Evolutionary conservation across 345 rosid species (phyloP), one percentile per base, ranked within the genome.

Genomic region (Sisymbrium altissimum): DNA sequence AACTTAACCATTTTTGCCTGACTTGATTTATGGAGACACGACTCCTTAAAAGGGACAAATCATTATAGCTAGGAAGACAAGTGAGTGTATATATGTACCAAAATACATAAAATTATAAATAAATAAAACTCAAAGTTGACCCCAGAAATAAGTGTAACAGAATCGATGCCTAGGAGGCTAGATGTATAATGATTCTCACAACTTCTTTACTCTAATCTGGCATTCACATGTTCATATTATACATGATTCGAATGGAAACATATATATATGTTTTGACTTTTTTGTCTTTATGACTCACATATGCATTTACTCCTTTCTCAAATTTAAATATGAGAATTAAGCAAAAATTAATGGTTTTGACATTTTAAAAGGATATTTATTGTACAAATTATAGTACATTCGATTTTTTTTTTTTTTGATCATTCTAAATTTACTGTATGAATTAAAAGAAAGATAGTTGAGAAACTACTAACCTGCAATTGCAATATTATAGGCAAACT

Each of bases 1-100:
- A 0, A 57, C 36, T 11, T 19, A 32, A 49, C 55, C 38, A n/a
- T 13, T 35, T 36, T 46, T 74, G 18, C 8, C 17, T 57, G 60
- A 66, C 50, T 55, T 36, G 60, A 57, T 56, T 57, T 56, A 6
- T 39, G 73, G 78, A 52, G 21, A 74, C 78, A 67, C 62, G 78
- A 74, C 30, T 67, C 78, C 78, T 67, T 67, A 67, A 67, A 59
- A 57, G 68, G n/a, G 63, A 74, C 78, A 73, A 23, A 43, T 43
- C 62, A 71, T 61, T 49, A 9, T 23, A 23, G 25, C 25, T 30
- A 46, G 40, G 15, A 18, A 18, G 44, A 63, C 27, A 63, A 39
- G 7, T 17, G 41, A 62, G 38, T 35, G 38, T 44, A 39, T 49
- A 44, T 45, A 21, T 54, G 32, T 38, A 29, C 4, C 9, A n/a